Base-by-base conservation (phyloP, 78 protist genomes). In the Dictyostelium brefeldianum region DNA sequence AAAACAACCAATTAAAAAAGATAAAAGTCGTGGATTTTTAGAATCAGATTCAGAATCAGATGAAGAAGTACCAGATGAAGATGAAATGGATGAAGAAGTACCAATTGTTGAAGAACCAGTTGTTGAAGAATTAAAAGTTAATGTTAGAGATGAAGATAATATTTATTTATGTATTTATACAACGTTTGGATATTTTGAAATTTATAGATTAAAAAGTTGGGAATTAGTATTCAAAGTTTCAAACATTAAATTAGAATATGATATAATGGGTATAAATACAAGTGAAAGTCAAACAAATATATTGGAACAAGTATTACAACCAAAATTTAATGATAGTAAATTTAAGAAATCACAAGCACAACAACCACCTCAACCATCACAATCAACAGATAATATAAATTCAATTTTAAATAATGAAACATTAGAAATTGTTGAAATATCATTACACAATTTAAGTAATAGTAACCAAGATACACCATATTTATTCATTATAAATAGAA, bases 401-500 rank as follows among this genome's bases (percentile, higher is more conserved):
- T n/a, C 25, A 67, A 67, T 67, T 67, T 36, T 27, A 31, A 25
- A 67, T 31, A 25, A 15, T 31, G 75, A 75, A 75, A 27, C 7
- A 17, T 59, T 78, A 71, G 56, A 54, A 29, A 70, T 83, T 4
- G 73, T 64, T 27, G 91, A 84, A 27, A 74, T 84, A 46, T 74
- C 71, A 43, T 50, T 84, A 22, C 83, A 84, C 46, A 71, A 31
- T 74, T 59, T 84, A 14, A 51, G 25, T 59, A 29, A 54, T 15
- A 51, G 25, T 59, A 29, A 54, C 7, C 46, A 64, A 4, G 18
- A 47, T 15, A 36, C 2, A 2, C 46, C 47, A 41, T 70, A 54
- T 36, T 56, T 56, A 70, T 82, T 46, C 51, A 18, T 47, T 29
- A 25, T 62, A 22, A 84, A 87, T 77, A 56, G 64, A 87, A 62